phyloP scores from a whole-genome alignment of 805 yeast genomes.

The Zygoascus ofunaensis region DNA sequence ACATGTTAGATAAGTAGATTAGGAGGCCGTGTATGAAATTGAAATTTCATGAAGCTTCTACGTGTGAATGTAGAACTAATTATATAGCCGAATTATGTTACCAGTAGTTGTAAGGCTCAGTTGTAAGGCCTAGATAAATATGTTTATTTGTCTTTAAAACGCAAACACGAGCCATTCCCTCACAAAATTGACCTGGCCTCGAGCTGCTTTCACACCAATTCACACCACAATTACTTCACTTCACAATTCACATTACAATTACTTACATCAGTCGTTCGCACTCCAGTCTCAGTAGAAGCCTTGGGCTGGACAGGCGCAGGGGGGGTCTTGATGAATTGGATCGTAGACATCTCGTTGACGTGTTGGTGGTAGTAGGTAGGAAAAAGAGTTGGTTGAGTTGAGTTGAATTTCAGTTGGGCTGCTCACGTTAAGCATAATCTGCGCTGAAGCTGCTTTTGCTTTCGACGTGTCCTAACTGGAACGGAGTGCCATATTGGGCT shows the following conservation, averaged over 20 bases:
- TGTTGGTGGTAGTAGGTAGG: background rate
- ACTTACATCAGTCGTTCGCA: constrained; percentile 40
- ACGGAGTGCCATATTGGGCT: no score
- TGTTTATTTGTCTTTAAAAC: no score
- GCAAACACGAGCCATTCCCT: background rate
- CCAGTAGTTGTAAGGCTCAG: no score
- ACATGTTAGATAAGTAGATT: background rate
- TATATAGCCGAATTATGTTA: no score
- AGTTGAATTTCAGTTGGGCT: no score
- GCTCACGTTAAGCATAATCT: no score
- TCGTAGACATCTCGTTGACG: constrained; percentile 5
- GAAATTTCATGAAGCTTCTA: no score
- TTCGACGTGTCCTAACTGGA: no score
- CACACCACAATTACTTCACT: constrained; percentile 15
- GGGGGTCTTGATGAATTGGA: constrained; percentile 57
- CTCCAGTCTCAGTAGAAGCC: constrained; percentile 40
- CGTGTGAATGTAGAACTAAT: no score
- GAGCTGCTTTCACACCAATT: background rate
- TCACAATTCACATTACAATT: background rate
- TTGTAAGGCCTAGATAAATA: no score
- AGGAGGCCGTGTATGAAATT: no score
- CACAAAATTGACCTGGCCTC: background rate
- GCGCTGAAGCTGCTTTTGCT: no score
- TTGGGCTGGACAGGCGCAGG: constrained; percentile 36
- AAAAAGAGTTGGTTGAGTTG: background rate